Percentiles rank a stretch among this genome's conserved stretches.
Conservation (phyloP, 768 basidiomycete genomes). For the Mycena rebaudengoi region DNA sequence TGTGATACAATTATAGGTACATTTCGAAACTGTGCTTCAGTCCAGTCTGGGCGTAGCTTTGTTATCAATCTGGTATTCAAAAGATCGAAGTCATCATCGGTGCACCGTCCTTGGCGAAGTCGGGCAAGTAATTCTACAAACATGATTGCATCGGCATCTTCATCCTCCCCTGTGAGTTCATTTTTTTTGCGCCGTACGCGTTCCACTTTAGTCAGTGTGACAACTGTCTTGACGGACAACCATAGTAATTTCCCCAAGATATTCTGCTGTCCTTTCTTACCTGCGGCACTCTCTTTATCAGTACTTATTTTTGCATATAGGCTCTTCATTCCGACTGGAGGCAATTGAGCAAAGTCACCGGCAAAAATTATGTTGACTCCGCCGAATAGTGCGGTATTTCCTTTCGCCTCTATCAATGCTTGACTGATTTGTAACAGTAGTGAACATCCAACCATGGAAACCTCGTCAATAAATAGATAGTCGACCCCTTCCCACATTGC, state of each 20-base stretch:
- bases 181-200: background rate
- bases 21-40: constrained; percentile 27
- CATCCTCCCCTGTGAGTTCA: background rate
- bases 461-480: no score
- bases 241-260: constrained; percentile 44
- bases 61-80: constrained; percentile 18
- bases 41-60: background rate
- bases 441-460: no score
- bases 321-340: constrained; percentile 40
- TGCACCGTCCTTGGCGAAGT: constrained; percentile 36
- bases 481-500: no score
- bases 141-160: constrained; percentile 32
- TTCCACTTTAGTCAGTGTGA: constrained; percentile 32
- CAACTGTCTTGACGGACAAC: no score
- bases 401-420: constrained; percentile 42
- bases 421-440: constrained; percentile 41
- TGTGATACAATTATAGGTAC: constrained; percentile 45
- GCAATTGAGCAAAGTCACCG: constrained; percentile 52
- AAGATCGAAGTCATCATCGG: no score
- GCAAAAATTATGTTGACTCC: constrained; percentile 51
- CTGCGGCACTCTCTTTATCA: background rate
- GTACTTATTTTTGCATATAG: constrained; percentile 31
- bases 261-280: constrained; percentile 18
- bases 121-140: constrained; percentile 34
- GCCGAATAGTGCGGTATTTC: constrained; percentile 40